A percentile compares a stretch with the other conserved stretches of the same genome.
Evolutionary conservation across 441 rosid species (phyloP).

Genomic region (Gossypium laxum): DNA sequence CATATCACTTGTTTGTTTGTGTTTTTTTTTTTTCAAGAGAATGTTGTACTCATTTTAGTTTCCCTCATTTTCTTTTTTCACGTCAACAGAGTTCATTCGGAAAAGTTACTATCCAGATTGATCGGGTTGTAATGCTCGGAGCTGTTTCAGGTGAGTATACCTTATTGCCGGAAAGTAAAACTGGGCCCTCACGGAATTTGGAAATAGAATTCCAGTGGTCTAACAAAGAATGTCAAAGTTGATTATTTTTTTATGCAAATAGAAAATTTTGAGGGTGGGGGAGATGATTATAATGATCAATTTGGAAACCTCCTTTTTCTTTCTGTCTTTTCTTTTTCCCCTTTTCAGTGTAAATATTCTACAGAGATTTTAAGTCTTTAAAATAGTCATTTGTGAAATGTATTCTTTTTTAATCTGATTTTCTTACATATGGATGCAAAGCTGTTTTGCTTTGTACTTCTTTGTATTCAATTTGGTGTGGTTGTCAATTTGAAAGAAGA

Average conservation of each 20-base stretch:
- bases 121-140: constrained; percentile 94
- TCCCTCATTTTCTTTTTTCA: neutral
- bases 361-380: constrained; percentile 12
- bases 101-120: constrained; percentile 93
- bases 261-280: constrained; percentile 12
- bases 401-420: constrained; percentile 41
- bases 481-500: constrained; percentile 15
- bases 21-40: neutral
- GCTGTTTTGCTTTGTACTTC: constrained; percentile 15
- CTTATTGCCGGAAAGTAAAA: constrained; percentile 83
- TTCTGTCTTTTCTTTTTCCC: constrained; percentile 21
- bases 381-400: constrained; percentile 25
- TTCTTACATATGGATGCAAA: constrained; percentile 8
- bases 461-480: constrained; percentile 24
- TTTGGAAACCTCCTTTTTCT: constrained; percentile 13
- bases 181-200: constrained; percentile 78
- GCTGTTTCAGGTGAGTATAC: constrained; percentile 88
- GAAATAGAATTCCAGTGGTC: constrained; percentile 99
- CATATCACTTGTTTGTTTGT: neutral
- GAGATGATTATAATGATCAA: constrained; percentile 1
- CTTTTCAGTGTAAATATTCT: constrained; percentile 31
- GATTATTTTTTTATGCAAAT: constrained; percentile 11
- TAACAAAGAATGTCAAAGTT: constrained; percentile 32
- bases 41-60: neutral
- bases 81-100: constrained; percentile 80